A percentile compares a stretch with the other conserved stretches of the same genome.
Conservation (phyloP, 2,329 filamentous ascomycete genomes). For the Ascochyta pisi region DNA sequence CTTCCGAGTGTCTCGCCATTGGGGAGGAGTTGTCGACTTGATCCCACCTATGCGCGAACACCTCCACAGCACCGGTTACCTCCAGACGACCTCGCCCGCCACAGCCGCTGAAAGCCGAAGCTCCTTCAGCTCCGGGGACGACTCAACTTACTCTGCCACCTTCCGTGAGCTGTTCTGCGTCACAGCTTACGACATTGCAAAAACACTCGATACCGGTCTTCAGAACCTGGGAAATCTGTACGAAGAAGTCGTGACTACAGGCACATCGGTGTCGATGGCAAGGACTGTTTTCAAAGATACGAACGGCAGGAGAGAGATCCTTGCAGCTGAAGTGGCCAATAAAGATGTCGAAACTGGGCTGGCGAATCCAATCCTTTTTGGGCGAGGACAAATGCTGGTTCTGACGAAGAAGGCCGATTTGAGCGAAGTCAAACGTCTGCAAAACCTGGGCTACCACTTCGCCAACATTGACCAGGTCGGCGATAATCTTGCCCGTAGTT, state of each 20-base stretch:
- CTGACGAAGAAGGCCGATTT: conserved; percentile 70
- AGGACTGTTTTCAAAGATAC: conserved; percentile 61
- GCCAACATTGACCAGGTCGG: conserved; percentile 66
- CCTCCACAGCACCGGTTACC: conserved; percentile 60
- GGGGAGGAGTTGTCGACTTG: conserved; percentile 71
- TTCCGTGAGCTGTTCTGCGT: conserved; percentile 86
- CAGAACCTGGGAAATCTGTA: conserved; percentile 72
- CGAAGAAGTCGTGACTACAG: conserved; percentile 75
- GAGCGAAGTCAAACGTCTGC: conserved; percentile 68
- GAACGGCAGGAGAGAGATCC: conserved; percentile 30
- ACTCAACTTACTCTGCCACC: conserved; percentile 74
- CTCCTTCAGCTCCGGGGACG: conserved; percentile 54
- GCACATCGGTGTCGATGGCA: conserved; percentile 65
- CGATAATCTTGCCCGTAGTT: conserved; percentile 70
- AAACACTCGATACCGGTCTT: conserved; percentile 68
- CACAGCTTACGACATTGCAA: conserved; percentile 76
- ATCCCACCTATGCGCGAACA: conserved; percentile 76
- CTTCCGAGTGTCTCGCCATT: conserved; percentile 80
- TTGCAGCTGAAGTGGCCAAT: conserved; percentile 31
- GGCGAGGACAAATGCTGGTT: conserved; percentile 81
- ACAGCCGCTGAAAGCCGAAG: conserved; percentile 25
- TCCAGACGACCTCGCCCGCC: conserved; percentile 29
- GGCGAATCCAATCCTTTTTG: conserved; percentile 54
- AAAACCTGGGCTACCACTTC: conserved; percentile 79
- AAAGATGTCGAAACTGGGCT: conserved; percentile 52